These are phyloP conservation scores for Larix kaempferi DNA, from an alignment of 75 land plant species.

Conservation along the genomic window DNA sequence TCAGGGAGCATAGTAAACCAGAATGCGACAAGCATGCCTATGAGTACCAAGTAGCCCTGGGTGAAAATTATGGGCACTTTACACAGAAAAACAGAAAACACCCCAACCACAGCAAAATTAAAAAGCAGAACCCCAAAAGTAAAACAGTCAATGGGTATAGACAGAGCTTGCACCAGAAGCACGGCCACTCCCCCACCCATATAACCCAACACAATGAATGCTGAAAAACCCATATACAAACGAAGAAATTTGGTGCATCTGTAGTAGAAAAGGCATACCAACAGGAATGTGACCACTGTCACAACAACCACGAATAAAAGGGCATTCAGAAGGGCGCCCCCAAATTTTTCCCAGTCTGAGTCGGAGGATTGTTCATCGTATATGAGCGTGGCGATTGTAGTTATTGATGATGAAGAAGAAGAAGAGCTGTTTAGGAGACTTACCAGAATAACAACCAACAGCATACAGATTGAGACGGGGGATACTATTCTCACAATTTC, in stretches of 20 bases:
- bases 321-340: slow-evolving; percentile 83
- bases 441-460: slow-evolving; percentile 84
- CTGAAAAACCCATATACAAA: slow-evolving; percentile 78
- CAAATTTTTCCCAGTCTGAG: slow-evolving; percentile 67
- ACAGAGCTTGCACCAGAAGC: slow-evolving; percentile 41
- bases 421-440: slow-evolving; percentile 21
- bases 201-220: slow-evolving; percentile 69
- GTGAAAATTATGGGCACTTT: slow-evolving; percentile 73
- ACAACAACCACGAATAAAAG: slow-evolving; percentile 72
- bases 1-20: slow-evolving; percentile 96
- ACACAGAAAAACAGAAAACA: slow-evolving; percentile 62
- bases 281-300: slow-evolving; percentile 72
- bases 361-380: slow-evolving; percentile 62
- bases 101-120: slow-evolving; percentile 88
- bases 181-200: slow-evolving; percentile 75
- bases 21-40: slow-evolving; percentile 88
- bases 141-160: slow-evolving; percentile 72
- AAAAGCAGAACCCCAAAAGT: slow-evolving; percentile 54
- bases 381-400: slow-evolving; percentile 54
- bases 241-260: slow-evolving; percentile 74
- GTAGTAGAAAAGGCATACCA: slow-evolving; percentile 88
- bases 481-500: slow-evolving; percentile 77
- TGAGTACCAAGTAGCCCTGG: slow-evolving; percentile 75
- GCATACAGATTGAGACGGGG: slow-evolving; percentile 93
- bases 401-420: slow-evolving; percentile 25